Base-by-base conservation (phyloP, 2,329 filamentous ascomycete genomes). In the Aspergillus sp. region DNA sequence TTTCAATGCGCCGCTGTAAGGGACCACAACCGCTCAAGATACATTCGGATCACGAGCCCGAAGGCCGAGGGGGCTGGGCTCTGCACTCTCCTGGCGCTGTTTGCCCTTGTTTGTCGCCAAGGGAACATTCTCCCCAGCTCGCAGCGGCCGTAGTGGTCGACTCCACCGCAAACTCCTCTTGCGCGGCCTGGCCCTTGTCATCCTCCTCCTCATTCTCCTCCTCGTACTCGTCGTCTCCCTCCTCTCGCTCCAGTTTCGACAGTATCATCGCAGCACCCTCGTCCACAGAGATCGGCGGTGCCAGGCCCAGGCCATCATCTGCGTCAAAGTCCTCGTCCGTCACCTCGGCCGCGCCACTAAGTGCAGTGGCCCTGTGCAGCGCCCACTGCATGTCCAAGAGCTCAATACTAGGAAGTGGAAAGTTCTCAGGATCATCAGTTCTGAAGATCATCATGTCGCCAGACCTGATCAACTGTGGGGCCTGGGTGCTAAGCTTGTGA, bases 311-410 rank as follows among this genome's bases (percentile, higher is more conserved):
- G 24, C 34, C 12, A 17, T 39, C 17, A 13, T 42, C 48, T 3
- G 34, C 15, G 18, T 50, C 34, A 17, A 39, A 3, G 7, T 41
- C 22, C 22, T 50, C 34, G 20, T 41, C 48, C 2, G 26, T 24
- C 0, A 30, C 22, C 18, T 42, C 48, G 3, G 36, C 48, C n/a
- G 36, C 48, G 6, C 48, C 48, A 9, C 34, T 41, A 6, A 41
- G n/a, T 8, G 48, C 36, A 18, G 20, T 18, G 3, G 15, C 13
- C 6, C 47, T 24, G 26, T 56, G 22, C 2, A 56, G 9, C 2
- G 44, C 26, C 53, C 47, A 56, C 47, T 56, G 53, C 38, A 50
- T 30, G 4, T 45, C 7, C 2, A 56, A 18, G 3, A 50, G 26
- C 15, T 56, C 47, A 4, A 36, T 4, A 1, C 45, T 50, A 4